phyloP scores from a whole-genome alignment of 2,329 filamentous ascomycete genomes.

The Orbilia ellipsospora region DNA sequence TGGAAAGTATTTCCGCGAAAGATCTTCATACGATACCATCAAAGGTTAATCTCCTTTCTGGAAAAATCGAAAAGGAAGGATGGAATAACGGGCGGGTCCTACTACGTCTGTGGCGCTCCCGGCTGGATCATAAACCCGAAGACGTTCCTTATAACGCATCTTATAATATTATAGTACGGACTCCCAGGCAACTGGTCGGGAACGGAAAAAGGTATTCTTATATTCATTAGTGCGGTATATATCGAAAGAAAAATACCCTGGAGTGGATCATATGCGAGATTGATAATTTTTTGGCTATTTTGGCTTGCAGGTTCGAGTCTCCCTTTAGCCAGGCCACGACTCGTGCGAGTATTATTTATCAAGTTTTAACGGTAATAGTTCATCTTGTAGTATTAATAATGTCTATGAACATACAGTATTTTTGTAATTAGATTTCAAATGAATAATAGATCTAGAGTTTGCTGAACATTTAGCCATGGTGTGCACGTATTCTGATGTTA shows the following conservation, averaged over 20 bases:
- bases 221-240: slow-evolving; percentile 33
- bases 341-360: slow-evolving; percentile 11
- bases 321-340: slow-evolving; percentile 1
- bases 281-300: slow-evolving; percentile 44
- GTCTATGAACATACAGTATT: slow-evolving; percentile 2
- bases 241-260: slow-evolving; percentile 35
- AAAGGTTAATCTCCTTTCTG: slow-evolving; percentile 18
- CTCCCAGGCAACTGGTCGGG: not conserved
- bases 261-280: slow-evolving; percentile 45
- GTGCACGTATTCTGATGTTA: not conserved
- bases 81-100: not conserved
- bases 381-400: slow-evolving; percentile 1
- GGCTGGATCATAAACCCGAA: slow-evolving; percentile 1
- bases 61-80: not conserved
- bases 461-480: not conserved
- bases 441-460: slow-evolving; percentile 4
- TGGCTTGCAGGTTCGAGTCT: slow-evolving; percentile 13
- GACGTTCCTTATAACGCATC: not conserved
- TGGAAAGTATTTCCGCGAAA: slow-evolving; percentile 62
- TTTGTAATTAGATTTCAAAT: slow-evolving; percentile 7
- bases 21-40: slow-evolving; percentile 50
- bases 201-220: slow-evolving; percentile 1
- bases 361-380: slow-evolving; percentile 7
- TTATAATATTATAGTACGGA: too few relatives aligned
- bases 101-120: slow-evolving; percentile 19